Base-by-base conservation (phyloP, 768 basidiomycete genomes). In the Leccinum variicolor region DNA sequence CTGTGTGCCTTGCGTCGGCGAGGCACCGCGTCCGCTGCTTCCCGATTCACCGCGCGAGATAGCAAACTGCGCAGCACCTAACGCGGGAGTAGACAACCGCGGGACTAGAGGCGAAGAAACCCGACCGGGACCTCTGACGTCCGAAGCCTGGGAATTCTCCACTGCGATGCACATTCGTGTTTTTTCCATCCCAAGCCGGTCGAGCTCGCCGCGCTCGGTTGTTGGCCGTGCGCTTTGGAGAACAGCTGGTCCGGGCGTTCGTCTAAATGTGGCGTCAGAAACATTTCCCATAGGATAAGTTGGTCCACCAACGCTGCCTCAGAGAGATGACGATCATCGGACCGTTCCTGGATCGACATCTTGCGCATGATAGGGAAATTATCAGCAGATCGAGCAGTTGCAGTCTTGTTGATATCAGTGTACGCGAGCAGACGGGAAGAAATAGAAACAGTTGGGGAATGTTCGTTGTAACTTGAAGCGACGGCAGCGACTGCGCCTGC, bases 231-330 rank as follows among this genome's bases (percentile, higher is more conserved):
- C 13, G 11, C 25, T 34, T 11, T 29, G 15, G 23, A 49, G 11
- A 11, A 41, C 7, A 19, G 28, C 31, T 25, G 52, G 13, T 34
- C 14, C 11, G 3, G n/a, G 5, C 15, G 21, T 31, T 28, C 8
- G 63, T 26, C 65, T 67, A 47, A 33, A 50, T 7, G 4, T 15
- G 17, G 26, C 17, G 6, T 66, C 49, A 62, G 29, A 58, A 28
- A 17, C 15, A 4, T 31, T 3, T 25, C 10, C 17, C 17, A 10
- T 3, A 23, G 2, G 13, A 31, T 11, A 43, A 52, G n/a, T 36
- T 3, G 28, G 48, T 17, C 31, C 15, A 65, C 63, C 3, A 26
- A 68, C 63, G 15, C 26, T 2, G 21, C 15, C 26, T 53, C 19
- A 17, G 51, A 29, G n/a, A 13, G 15, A 36, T 13, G 21, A 8